phyloP scores from a whole-genome alignment of 2,329 filamentous ascomycete species.

The Beauveria australis region DNA sequence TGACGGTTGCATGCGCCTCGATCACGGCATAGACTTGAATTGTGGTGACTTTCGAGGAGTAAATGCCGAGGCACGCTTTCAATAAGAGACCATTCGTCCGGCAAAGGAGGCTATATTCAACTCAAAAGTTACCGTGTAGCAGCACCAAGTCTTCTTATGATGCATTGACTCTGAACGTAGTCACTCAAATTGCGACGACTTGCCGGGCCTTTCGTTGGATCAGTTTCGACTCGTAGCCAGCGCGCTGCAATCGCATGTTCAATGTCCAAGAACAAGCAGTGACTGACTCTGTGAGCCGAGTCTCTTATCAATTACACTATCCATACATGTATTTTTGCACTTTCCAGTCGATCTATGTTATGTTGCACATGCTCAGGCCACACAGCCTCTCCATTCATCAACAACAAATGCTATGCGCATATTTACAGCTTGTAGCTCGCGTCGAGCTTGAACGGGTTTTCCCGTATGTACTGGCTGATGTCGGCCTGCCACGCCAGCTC shows the following conservation, averaged over 20 bases:
- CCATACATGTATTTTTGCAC: background rate
- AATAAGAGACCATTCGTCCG: too few relatives aligned
- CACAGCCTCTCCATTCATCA: background rate
- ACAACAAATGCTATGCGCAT: background rate
- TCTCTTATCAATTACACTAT: too few relatives aligned
- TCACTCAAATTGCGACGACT: background rate
- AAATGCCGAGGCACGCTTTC: background rate
- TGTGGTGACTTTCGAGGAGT: background rate
- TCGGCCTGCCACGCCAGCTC: constrained; percentile 45
- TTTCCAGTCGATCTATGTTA: background rate
- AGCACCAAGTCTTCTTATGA: background rate
- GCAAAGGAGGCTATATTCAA: too few relatives aligned
- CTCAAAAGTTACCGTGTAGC: background rate
- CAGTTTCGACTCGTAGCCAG: background rate
- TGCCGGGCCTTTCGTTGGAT: too few relatives aligned
- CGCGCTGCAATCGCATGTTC: background rate
- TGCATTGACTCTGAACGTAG: background rate
- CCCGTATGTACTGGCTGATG: constrained; percentile 53
- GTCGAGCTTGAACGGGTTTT: constrained; percentile 38
- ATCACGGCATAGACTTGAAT: background rate
- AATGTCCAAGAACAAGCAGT: background rate
- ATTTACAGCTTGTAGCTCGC: constrained; percentile 17
- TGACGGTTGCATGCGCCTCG: background rate
- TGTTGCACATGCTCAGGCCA: background rate
- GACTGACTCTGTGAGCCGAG: background rate